These are phyloP conservation scores for Perilla frutescens DNA, from an alignment of 257 asterid species.

Conservation along the genomic window DNA sequence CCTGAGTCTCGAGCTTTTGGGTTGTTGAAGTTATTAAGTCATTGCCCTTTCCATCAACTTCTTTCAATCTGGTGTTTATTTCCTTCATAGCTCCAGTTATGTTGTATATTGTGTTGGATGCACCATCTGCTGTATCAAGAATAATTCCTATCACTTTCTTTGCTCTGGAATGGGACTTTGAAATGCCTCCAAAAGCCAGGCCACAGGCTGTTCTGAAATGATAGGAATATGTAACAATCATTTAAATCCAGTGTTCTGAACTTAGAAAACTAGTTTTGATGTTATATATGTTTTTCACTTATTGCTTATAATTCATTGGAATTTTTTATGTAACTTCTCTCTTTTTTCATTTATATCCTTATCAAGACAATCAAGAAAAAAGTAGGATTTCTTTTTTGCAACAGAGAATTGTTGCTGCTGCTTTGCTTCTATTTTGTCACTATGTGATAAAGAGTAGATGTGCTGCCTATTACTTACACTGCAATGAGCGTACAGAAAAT, in stretches of 20 bases:
- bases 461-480: constrained; percentile 47
- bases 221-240: background rate
- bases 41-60: constrained; percentile 44
- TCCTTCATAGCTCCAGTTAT: constrained; percentile 76
- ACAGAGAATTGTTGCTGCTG: background rate
- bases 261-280: constrained; percentile 4
- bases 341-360: background rate
- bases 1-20: constrained; percentile 58
- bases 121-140: constrained; percentile 72
- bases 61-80: constrained; percentile 53
- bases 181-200: constrained; percentile 75
- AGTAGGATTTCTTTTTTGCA: background rate
- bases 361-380: background rate
- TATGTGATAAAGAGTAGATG: background rate
- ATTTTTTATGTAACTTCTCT: background rate
- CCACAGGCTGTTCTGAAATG: constrained; percentile 71
- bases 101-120: constrained; percentile 63
- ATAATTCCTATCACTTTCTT: constrained; percentile 63
- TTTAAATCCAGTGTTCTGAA: constrained; percentile 8
- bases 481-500: constrained; percentile 57
- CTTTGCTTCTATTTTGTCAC: constrained; percentile 17
- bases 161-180: constrained; percentile 69
- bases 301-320: constrained; percentile 6
- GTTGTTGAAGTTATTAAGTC: constrained; percentile 63
- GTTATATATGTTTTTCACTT: constrained; percentile 5